A percentile compares a stretch with the other conserved stretches of the same genome.
Conservation (phyloP, 106 monocot species). For the Apostasia shenzhenica region DNA sequence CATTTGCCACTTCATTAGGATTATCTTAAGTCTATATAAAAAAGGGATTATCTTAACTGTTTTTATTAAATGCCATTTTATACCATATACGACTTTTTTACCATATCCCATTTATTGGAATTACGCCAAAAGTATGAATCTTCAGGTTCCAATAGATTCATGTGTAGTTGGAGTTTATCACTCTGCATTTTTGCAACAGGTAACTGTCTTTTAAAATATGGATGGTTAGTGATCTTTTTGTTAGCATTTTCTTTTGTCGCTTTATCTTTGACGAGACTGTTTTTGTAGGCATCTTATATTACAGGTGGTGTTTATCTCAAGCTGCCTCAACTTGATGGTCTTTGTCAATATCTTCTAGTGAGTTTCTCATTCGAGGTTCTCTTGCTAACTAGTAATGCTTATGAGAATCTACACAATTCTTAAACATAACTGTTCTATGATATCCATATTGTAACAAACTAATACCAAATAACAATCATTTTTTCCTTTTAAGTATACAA, state of each 20-base stretch:
- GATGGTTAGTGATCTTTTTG: not conserved
- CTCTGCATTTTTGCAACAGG: slow-evolving; percentile 98
- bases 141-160: slow-evolving; percentile 95
- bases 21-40: no score
- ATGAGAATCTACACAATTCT: no score
- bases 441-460: no score
- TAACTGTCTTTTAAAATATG: slow-evolving; percentile 11
- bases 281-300: slow-evolving; percentile 95
- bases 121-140: not conserved
- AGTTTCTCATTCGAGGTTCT: slow-evolving; percentile 10
- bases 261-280: not conserved
- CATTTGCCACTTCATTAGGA: no score
- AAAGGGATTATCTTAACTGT: no score
- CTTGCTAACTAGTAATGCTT: no score
- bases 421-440: no score
- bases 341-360: slow-evolving; percentile 90
- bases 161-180: slow-evolving; percentile 78
- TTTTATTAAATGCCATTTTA: no score
- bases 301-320: slow-evolving; percentile 98
- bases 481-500: no score
- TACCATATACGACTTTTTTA: no score
- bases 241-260: not conserved
- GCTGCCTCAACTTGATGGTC: slow-evolving; percentile 79
- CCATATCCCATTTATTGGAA: no score
- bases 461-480: no score